A percentile compares a stretch with the other conserved stretches of the same genome.
Evolutionary conservation across 2,329 filamentous ascomycete species (phyloP).

Genomic region (Ceratocystis eucalypticola): DNA sequence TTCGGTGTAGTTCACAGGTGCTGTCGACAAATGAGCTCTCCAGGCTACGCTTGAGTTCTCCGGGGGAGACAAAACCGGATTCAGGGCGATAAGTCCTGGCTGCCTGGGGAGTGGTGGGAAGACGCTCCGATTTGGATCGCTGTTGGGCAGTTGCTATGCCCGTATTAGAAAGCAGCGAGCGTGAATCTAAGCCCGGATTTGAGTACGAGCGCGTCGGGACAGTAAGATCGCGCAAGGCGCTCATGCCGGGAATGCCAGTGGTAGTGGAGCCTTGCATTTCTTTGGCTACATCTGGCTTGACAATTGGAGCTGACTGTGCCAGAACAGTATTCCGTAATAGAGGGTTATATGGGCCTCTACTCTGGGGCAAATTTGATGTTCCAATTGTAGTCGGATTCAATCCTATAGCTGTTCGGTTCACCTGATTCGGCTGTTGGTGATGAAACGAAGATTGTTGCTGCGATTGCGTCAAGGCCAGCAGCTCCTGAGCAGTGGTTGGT

Average conservation of each 20-base stretch:
- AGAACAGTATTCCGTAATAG: background rate
- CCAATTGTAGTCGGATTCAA: background rate
- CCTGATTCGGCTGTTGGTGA: background rate
- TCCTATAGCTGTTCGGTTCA: background rate
- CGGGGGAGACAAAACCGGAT: background rate
- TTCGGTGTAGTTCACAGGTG: slow-evolving; percentile 3
- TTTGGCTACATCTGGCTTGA: no score
- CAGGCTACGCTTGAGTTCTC: background rate
- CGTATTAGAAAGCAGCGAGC: no score
- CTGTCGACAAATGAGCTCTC: background rate
- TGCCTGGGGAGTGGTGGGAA: background rate
- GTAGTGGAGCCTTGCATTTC: no score
- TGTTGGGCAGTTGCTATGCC: no score
- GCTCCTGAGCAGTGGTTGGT: background rate
- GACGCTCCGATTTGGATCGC: background rate
- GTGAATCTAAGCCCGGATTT: no score
- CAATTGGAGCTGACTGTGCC: no score
- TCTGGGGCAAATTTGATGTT: background rate
- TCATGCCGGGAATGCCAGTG: no score
- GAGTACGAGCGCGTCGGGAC: no score
- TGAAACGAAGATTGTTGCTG: background rate
- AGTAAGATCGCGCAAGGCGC: no score
- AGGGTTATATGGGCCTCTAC: background rate
- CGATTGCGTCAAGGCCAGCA: background rate
- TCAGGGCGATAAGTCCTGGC: background rate